Evolutionary conservation across 2,329 filamentous ascomycete genomes (phyloP), one percentile per base, ranked within the genome.

Genomic region (Dactylonectria estremocensis): DNA sequence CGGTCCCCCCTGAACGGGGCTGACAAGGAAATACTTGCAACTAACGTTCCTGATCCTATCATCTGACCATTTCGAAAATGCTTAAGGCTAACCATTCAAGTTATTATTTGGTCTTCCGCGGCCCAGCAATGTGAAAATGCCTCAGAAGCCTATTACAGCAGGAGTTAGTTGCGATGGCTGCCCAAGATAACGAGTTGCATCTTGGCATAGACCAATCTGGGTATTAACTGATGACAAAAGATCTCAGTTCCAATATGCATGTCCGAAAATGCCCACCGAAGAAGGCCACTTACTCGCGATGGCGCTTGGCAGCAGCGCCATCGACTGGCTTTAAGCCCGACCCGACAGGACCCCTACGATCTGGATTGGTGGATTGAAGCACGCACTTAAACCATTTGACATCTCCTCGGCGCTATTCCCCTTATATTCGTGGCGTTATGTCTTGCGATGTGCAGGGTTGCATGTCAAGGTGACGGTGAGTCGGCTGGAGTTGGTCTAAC

Each of bases 401-500:
- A 5, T 24, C 22, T 3, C 13, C 31, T 35, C n/a, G 31, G 9
- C 18, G 31, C 16, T n/a, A 6, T 33, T 18, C 14, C 50, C 18
- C 9, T 14, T 18, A 53, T 53, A 53, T 14, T 35, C 28, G 18
- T n/a, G 31, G 50, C 14, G 6, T 35, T 35, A 35, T 37, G n/a
- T 52, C 28, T 52, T 37, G 31, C 8, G 28, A 53, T 35, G 10
- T n/a, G 20, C 50, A 53, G 33, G 50, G 50, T 28, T 31, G 5
- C 8, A 35, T 53, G n/a, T 53, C 2, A 35, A 14, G 7, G 3
- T 6, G 35, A 10, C 50, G n/a, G 50, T 13, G 50, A 52, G 49
- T 37, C 11, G 50, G 31, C 50, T 53, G n/a, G 4, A 20, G 50
- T 35, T 20, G 57, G 46, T 13, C 45, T 49, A 61, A 61, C 50